Base-by-base conservation (phyloP, 208 protist species). In the Trypanosomatidae sp. region DNA sequence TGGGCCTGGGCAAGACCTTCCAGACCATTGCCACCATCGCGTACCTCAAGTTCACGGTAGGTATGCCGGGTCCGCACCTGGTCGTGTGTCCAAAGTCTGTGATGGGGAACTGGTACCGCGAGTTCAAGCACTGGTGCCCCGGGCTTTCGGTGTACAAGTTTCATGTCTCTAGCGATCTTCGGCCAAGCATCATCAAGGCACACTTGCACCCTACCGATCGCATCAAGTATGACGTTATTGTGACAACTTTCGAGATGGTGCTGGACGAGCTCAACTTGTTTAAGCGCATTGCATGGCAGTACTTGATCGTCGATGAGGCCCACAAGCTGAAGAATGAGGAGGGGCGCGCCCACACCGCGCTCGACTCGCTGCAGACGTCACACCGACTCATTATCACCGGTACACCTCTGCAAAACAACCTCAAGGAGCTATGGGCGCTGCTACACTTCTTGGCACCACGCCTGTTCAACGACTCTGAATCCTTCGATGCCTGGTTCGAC, bases 251-350 rank as follows among this genome's bases (percentile, higher is more conserved):
- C 82, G 98, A 99, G 77, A 97, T 99, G 79, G 89, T 98, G 7
- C 84, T 97, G 43, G 88, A 90, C 19, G 98, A 99, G 73, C 73
- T 98, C 52, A 69, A 66, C 22, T 81, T 86, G 1, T 98, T 99
- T 36, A 88, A 90, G 67, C 96, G 92, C 69, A 88, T 98, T 62
- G 68, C 73, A 7, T 99, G 96, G 95, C 77, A 97, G 50, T 99
- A 98, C 66, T 77, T 99, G 25, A 94, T 99, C 65, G 93, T 99
- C 46, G 99, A 99, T 88, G 99, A 99, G 91, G 99, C 99, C 10
- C 99, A 98, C 75, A 96, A 95, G 73, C 87, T 98, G 30, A 98
- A 98, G 80, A 98, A 97, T 71, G 90, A 96, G 50, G 91, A 98
- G 53, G 85, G 90, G 28, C 77, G 82, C 13, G 84, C 88, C 50